phyloP scores from a whole-genome alignment of 148 eudicot genomes.

The Gaultheria prostrata region DNA sequence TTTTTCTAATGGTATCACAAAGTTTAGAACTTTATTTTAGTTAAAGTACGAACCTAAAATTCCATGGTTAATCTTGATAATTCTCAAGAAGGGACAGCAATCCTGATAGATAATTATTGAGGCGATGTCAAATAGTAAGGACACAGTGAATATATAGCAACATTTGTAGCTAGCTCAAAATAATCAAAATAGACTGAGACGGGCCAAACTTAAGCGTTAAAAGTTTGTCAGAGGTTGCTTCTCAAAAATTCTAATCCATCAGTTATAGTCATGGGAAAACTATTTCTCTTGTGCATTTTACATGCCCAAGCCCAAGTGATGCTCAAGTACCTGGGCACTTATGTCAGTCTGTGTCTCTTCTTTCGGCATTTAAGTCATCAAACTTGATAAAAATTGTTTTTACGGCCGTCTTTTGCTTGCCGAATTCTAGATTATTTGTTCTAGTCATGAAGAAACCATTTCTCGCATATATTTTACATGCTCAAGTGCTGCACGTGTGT shows the following conservation, averaged over 20 bases:
- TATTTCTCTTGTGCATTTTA: not conserved
- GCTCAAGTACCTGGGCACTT: not conserved
- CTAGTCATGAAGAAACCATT: not conserved
- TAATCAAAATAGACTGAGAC: not conserved
- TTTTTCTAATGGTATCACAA: too few species aligned
- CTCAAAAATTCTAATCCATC: not conserved
- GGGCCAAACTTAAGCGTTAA: not conserved
- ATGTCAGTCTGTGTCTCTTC: not conserved
- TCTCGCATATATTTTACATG: not conserved
- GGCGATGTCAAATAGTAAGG: not conserved
- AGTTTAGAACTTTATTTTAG: too few species aligned
- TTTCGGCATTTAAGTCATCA: not conserved
- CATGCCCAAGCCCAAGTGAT: not conserved
- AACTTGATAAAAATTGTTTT: not conserved
- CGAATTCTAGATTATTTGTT: not conserved
- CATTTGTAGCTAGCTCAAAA: not conserved
- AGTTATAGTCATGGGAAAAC: not conserved
- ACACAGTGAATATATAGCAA: not conserved
- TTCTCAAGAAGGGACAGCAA: not conserved
- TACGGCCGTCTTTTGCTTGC: not conserved
- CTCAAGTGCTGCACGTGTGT: not conserved
- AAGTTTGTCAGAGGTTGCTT: not conserved
- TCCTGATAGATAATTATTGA: not conserved
- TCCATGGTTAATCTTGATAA: too few species aligned
- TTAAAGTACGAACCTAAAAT: too few species aligned